Conservation (phyloP, 306 rosid species). For the Canavalia ensiformis region DNA sequence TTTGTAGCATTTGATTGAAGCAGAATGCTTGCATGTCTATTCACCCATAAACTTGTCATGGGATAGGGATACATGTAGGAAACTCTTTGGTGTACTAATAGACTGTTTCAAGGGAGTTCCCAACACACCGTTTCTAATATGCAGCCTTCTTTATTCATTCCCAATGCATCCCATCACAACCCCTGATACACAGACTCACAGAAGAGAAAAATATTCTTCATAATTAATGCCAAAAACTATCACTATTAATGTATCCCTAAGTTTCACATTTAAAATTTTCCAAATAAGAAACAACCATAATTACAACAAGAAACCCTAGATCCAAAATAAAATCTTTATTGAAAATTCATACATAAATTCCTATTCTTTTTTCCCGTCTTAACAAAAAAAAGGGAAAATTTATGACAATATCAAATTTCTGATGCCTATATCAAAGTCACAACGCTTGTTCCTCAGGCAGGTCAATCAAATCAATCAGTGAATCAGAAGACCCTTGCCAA, state of each 20-base stretch:
- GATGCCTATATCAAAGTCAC: not conserved
- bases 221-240: slow-evolving; percentile 8
- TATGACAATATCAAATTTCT: not conserved
- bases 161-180: not conserved
- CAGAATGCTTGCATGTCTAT: not conserved
- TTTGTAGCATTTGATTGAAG: not conserved
- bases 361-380: slow-evolving; percentile 10
- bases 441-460: slow-evolving; percentile 7
- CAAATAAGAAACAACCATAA: not conserved
- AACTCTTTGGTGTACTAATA: not conserved
- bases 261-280: slow-evolving; percentile 22
- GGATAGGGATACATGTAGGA: slow-evolving; percentile 4
- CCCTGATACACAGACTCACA: not conserved
- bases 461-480: slow-evolving; percentile 31
- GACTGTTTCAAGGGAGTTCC: not conserved
- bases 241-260: slow-evolving; percentile 27
- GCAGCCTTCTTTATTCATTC: slow-evolving; percentile 15
- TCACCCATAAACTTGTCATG: not conserved
- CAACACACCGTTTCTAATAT: not conserved
- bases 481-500: not conserved
- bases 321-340: slow-evolving; percentile 19
- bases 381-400: slow-evolving; percentile 25
- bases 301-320: slow-evolving; percentile 11
- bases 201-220: no score
- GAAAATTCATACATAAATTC: slow-evolving; percentile 1